A percentile compares a stretch with the other conserved stretches of the same genome.
These are phyloP conservation scores for Loxodes magnus DNA, from an alignment of 73 alveolate species.

Conservation along the genomic window DNA sequence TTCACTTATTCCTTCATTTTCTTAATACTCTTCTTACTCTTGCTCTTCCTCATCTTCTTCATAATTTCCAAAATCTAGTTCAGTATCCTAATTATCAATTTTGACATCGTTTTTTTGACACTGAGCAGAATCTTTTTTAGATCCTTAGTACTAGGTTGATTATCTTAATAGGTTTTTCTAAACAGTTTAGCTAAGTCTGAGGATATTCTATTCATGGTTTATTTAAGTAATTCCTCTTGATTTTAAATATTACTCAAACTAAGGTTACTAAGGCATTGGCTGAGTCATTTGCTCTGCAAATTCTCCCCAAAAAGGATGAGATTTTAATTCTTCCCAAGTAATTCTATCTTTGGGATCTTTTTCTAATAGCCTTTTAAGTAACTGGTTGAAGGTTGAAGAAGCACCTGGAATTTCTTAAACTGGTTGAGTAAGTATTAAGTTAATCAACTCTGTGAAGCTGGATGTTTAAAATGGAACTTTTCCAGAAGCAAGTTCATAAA, in stretches of 20 bases:
- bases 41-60: constrained; percentile 37
- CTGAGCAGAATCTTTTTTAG: neutral
- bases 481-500: constrained; percentile 87
- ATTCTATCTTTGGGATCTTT: constrained; percentile 85
- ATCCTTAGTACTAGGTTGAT: neutral
- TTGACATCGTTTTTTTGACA: constrained; percentile 39
- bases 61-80: constrained; percentile 51
- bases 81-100: constrained; percentile 34
- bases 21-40: constrained; percentile 15
- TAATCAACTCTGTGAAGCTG: constrained; percentile 70
- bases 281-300: constrained; percentile 17
- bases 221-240: constrained; percentile 34
- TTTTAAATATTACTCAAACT: constrained; percentile 50
- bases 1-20: constrained; percentile 13
- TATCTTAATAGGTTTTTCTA: constrained; percentile 47
- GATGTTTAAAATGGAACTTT: constrained; percentile 83
- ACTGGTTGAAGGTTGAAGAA: constrained; percentile 66
- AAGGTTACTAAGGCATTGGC: constrained; percentile 64
- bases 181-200: constrained; percentile 58
- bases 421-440: constrained; percentile 55
- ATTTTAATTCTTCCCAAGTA: constrained; percentile 83
- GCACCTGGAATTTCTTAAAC: constrained; percentile 60
- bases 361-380: constrained; percentile 55
- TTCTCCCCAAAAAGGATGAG: constrained; percentile 68
- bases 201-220: constrained; percentile 43